Evolutionary conservation across 176 grass and related monocot genomes (phyloP), one percentile per base, ranked within the genome.

Genomic region (Urochloa ruziziensis): DNA sequence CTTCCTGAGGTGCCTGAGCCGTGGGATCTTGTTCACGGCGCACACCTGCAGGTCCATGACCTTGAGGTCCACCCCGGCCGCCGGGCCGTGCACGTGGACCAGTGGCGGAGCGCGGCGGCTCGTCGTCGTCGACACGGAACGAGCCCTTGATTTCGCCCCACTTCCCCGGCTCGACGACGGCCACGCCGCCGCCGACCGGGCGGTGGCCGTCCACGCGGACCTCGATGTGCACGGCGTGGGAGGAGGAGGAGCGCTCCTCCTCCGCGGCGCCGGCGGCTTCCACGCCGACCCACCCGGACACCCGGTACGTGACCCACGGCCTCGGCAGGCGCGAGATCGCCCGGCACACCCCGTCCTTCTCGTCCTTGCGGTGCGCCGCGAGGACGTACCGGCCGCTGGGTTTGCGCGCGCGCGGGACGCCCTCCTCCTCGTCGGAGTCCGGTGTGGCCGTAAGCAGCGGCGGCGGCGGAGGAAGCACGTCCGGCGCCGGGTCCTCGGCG

Each of bases 91-190:
- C 2, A 94, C 78, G 56, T 80, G 90, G 1, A 94, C 89, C 74
- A 53, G n/a, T 30, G 54, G 86, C 74, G 2, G 27, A 13, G 21
- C 56, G 33, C 48, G 62, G 47, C 14, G 36, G 77, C 62, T 87
- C 86, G 29, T 82, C 84, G 0, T 70, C 66, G 19, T 91, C 92
- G 24, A 90, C 64, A 1, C 92, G 82, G 39, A 92, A 91, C 15
- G 87, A 75, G 13, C 92, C 92, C 74, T 86, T 89, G 70, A 94
- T 53, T 68, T 94, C 78, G 25, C 74, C 61, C 89, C 92, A 94
- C 53, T 86, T 78, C 10, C 74, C 87, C 7, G 75, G 16, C 1
- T 75, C 52, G 0, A 51, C 78, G 14, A 85, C 68, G 1, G 85
- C 80, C 53, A 85, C 84, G 39, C 89, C 87, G 36, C 92, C 84